These are phyloP conservation scores for Hordeum pubiflorum DNA, from an alignment of 202 grass and related monocot genomes.

Conservation along the genomic window DNA sequence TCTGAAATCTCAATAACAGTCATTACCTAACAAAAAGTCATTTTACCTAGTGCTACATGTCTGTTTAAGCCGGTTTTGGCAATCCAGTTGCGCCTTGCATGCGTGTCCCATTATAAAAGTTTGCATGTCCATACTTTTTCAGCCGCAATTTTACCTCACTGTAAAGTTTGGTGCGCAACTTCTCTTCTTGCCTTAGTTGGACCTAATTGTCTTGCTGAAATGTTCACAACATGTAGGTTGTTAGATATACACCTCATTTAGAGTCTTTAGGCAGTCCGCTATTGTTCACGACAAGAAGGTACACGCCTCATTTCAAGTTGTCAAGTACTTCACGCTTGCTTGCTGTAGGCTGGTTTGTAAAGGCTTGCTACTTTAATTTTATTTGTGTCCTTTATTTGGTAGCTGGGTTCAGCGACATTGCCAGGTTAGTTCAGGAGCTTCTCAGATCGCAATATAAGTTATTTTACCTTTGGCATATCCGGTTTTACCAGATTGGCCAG, in stretches of 20 bases:
- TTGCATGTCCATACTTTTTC: not conserved
- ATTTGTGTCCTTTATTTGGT: not conserved
- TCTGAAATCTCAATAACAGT: not conserved
- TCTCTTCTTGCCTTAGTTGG: not conserved
- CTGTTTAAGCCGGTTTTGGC: not conserved
- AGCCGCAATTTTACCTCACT: not conserved
- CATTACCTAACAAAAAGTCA: not conserved
- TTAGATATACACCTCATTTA: not conserved
- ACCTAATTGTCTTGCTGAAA: not conserved
- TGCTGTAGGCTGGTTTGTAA: not conserved
- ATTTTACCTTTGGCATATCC: not conserved
- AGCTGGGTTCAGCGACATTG: not conserved
- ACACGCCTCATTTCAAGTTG: not conserved
- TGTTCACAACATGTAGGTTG: not conserved
- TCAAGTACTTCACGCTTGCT: not conserved
- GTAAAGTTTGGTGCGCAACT: not conserved
- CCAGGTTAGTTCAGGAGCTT: not conserved
- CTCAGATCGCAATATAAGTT: not conserved
- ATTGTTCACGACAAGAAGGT: slow-evolving; percentile 45
- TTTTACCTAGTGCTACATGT: not conserved
- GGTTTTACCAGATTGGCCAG: not conserved
- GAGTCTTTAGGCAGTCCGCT: not conserved
- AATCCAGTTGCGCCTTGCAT: not conserved
- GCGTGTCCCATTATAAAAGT: not conserved
- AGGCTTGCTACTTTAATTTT: not conserved